Evolutionary conservation across 176 grass and related monocot species (phyloP), one percentile per base, ranked within the genome.

Genomic region (Aegilops umbellulata): DNA sequence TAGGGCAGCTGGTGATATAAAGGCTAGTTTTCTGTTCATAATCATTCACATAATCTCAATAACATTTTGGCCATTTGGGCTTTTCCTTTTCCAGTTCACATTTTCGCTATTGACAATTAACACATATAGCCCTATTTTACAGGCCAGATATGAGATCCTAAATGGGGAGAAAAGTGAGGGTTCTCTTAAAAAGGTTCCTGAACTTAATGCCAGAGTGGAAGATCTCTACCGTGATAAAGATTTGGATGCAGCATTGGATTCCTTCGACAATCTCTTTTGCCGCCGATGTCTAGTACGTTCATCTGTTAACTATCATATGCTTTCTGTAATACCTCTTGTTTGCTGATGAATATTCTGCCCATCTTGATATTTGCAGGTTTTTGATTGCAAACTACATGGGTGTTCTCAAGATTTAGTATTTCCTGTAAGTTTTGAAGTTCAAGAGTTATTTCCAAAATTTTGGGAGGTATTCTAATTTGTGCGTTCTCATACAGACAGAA

Each of bases 371-470:
- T 74, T 42, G 17, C 84, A 98, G 96, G 93, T 98, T 51, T 98
- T 98, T 89, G 93, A 98, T 92, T 98, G 96, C 85, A 98, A 91
- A 84, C 57, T 95, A 62, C 96, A 98, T 31, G 93, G 93, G 29
- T 98, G 96, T 86, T 98, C 96, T 86, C 96, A 98, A 88, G 96
- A 98, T 86, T 82, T 95, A 91, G 93, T 98, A 51, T 95, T 94
- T 89, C 93, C 96, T 92, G 93, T 95, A 94, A 95, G 95, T 94
- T 83, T 41, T 60, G 20, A 25, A 68, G 9, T 86, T 49, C 44
- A 46, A 77, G 47, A 66, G 27, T 94, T 87, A 79, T 85, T 91
- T 88, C 22, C 41, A 24, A 79, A 55, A 39, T 67, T 62, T 67
- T 62, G 63, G 80, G 11, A 82, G 17, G 42, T 82, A 69, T 53